These are phyloP conservation scores for Amanita jacksonii DNA, from an alignment of 768 basidiomycete genomes.

Conservation along the genomic window DNA sequence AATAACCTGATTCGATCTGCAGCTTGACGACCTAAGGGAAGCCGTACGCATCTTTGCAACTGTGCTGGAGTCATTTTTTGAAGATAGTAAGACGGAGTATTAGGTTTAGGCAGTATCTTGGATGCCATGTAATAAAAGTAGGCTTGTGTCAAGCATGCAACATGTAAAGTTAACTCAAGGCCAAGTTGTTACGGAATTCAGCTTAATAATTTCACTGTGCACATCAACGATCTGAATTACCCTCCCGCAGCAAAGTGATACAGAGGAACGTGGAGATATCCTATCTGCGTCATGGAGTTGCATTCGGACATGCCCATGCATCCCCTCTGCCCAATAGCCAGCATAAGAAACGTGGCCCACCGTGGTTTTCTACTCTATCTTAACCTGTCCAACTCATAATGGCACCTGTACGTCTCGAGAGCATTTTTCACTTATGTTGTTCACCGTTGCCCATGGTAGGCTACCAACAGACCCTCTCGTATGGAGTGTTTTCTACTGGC, in stretches of 20 bases:
- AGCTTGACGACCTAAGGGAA: constrained; percentile 35
- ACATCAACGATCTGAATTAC: not conserved
- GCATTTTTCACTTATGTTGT: no score
- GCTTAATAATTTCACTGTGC: not conserved
- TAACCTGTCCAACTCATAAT: constrained; percentile 9
- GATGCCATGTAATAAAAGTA: no score
- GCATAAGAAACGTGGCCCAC: not conserved
- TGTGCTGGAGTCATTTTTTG: constrained; percentile 32
- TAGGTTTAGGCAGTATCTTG: no score
- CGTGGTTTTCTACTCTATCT: not conserved
- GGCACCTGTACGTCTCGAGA: constrained; percentile 13
- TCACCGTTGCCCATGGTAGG: constrained; percentile 6
- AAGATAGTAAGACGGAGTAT: not conserved
- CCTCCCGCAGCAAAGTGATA: not conserved
- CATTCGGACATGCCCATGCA: constrained; percentile 2
- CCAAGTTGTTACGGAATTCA: not conserved
- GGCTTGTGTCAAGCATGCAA: no score
- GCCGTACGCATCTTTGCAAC: constrained; percentile 35
- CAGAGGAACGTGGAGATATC: constrained; percentile 2
- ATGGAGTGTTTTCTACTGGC: constrained; percentile 51
- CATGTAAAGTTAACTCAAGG: no score
- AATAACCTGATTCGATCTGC: not conserved
- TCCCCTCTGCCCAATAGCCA: constrained; percentile 7
- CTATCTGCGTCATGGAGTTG: not conserved
- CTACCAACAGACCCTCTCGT: constrained; percentile 15